Evolutionary conservation across 768 basidiomycete species (phyloP).

Genomic region (Hericium rajendrae): DNA sequence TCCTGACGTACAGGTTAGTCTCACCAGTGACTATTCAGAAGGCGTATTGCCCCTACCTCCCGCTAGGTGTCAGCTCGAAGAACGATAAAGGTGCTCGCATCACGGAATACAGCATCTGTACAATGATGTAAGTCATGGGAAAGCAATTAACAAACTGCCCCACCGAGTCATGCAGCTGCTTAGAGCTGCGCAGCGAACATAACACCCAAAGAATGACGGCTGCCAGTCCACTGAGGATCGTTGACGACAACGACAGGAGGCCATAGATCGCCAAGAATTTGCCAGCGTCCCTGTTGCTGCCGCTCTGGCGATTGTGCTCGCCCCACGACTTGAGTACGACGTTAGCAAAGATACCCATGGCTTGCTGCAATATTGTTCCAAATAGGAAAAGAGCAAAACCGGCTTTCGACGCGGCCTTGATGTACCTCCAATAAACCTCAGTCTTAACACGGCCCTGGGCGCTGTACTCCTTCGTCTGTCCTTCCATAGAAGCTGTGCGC

Average conservation of each 20-base stretch:
- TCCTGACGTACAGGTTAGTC: conserved; percentile 31
- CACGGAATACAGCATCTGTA: conserved; percentile 71
- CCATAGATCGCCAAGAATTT: conserved; percentile 59
- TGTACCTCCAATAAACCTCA: conserved; percentile 68
- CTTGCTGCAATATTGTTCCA: conserved; percentile 46
- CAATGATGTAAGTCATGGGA: conserved; percentile 1
- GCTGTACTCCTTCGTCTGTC: conserved; percentile 56
- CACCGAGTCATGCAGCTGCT: conserved; percentile 67
- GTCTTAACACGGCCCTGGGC: conserved; percentile 77
- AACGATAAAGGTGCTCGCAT: conserved; percentile 79
- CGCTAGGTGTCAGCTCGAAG: conserved; percentile 84
- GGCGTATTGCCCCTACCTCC: conserved; percentile 39
- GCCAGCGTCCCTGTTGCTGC: conserved; percentile 47
- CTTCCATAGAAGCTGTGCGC: conserved; percentile 31
- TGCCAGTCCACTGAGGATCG: conserved; percentile 42
- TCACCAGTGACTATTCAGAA: neutral
- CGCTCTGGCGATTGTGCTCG: conserved; percentile 58
- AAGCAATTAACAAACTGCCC: conserved; percentile 16
- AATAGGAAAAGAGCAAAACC: conserved; percentile 57
- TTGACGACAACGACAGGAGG: conserved; percentile 49
- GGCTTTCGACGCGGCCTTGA: conserved; percentile 64
- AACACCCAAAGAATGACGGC: conserved; percentile 67
- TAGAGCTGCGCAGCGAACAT: conserved; percentile 67
- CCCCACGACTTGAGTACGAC: conserved; percentile 74
- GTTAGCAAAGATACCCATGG: conserved; percentile 47